These are phyloP conservation scores for Penicillium roqueforti DNA, from an alignment of 495 filamentous ascomycete species.

Conservation along the genomic window DNA sequence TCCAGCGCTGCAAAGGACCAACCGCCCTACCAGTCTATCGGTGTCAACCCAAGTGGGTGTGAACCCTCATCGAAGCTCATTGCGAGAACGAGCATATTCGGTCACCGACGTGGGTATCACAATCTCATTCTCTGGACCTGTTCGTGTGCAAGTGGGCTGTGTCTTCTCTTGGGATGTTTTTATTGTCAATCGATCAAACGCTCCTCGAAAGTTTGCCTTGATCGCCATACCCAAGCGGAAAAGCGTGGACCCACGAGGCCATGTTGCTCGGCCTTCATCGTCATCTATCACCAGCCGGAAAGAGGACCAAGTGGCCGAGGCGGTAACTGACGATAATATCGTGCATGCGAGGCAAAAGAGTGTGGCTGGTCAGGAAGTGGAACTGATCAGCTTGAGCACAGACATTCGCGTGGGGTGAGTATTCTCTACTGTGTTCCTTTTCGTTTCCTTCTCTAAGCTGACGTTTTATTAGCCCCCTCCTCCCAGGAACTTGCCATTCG, in stretches of 20 bases:
- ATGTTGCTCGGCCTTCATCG: conserved; percentile 46
- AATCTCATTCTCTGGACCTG: conserved; percentile 67
- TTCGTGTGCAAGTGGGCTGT: conserved; percentile 61
- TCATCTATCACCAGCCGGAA: conserved; percentile 41
- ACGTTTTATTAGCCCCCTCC: conserved; percentile 51
- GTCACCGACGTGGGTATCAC: conserved; percentile 65
- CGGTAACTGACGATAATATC: conserved; percentile 79
- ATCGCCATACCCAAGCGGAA: conserved; percentile 75
- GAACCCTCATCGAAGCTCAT: conserved; percentile 48
- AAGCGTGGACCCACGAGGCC: conserved; percentile 59
- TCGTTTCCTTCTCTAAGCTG: conserved; percentile 5
- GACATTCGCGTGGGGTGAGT: conserved; percentile 77
- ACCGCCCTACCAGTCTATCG: conserved; percentile 52
- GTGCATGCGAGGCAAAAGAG: conserved; percentile 79
- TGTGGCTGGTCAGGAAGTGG: conserved; percentile 63
- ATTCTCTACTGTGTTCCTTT: neutral
- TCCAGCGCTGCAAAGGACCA: conserved; percentile 46
- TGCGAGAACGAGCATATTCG: conserved; percentile 47
- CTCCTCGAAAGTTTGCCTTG: conserved; percentile 72
- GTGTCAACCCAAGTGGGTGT: conserved; percentile 27
- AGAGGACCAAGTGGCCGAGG: conserved; percentile 60
- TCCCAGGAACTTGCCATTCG: conserved; percentile 73
- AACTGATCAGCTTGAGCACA: conserved; percentile 76
- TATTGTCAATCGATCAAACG: conserved; percentile 73
- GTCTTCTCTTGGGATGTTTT: conserved; percentile 84